A percentile compares a stretch with the other conserved stretches of the same genome.
phyloP scores from a whole-genome alignment of 495 filamentous ascomycete species.

The Friedmanniomyces simplex region DNA sequence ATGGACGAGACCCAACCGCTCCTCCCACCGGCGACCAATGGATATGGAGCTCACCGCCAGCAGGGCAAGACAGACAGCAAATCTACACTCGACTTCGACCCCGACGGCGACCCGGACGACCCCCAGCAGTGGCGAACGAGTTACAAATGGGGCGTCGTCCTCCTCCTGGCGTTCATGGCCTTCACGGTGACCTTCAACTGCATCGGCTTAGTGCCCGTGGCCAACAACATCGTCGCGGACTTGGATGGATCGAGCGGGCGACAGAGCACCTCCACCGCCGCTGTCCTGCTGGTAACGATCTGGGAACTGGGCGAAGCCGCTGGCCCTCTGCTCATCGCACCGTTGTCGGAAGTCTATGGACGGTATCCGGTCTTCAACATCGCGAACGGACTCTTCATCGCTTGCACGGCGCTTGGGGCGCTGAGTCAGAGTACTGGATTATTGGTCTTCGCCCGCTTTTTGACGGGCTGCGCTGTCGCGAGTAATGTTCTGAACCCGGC shows the following conservation, averaged over 20 bases:
- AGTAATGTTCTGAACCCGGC: slow-evolving; percentile 48
- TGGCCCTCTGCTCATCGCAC: slow-evolving; percentile 50
- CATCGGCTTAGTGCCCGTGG: slow-evolving; percentile 45
- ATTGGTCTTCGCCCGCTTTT: slow-evolving; percentile 39
- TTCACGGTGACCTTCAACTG: slow-evolving; percentile 50
- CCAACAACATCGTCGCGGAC: slow-evolving; percentile 39
- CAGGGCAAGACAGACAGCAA: not conserved
- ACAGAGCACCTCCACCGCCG: slow-evolving; percentile 31
- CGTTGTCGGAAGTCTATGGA: slow-evolving; percentile 46
- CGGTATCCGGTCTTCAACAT: slow-evolving; percentile 44
- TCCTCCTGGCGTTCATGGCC: slow-evolving; percentile 39
- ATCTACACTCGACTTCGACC: not conserved
- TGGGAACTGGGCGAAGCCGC: slow-evolving; percentile 42
- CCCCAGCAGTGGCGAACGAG: slow-evolving; percentile 32
- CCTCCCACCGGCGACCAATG: not conserved
- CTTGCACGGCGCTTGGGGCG: slow-evolving; percentile 37
- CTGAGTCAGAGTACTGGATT: slow-evolving; percentile 31
- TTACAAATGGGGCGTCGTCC: slow-evolving; percentile 42
- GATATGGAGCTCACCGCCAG: not conserved
- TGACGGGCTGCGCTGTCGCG: slow-evolving; percentile 44
- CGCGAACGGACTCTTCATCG: slow-evolving; percentile 43
- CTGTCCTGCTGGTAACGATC: slow-evolving; percentile 45
- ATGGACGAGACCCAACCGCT: not conserved
- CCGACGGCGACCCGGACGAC: not conserved
- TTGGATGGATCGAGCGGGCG: slow-evolving; percentile 30